phyloP scores from a whole-genome alignment of 2,329 filamentous ascomycete species.

The Fusarium pilosicola region DNA sequence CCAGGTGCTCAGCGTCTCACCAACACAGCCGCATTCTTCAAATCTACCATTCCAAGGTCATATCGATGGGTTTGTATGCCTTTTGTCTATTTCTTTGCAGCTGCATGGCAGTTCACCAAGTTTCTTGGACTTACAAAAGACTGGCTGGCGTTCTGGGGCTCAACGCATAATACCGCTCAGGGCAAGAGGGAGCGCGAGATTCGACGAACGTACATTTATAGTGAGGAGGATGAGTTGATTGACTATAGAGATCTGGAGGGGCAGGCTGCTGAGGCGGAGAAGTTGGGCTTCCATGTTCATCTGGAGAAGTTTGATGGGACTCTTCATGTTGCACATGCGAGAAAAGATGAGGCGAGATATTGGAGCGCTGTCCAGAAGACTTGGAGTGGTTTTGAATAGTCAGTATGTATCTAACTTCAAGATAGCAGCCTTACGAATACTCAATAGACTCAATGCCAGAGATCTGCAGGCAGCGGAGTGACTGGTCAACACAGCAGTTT shows the following conservation, averaged over 20 bases:
- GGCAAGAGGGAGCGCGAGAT: constrained; percentile 9
- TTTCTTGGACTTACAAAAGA: background rate
- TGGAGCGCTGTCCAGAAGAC: background rate
- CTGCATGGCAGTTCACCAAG: background rate
- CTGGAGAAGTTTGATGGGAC: constrained; percentile 15
- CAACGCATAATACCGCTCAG: constrained; percentile 6
- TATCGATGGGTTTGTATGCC: background rate
- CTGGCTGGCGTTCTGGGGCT: constrained; percentile 5
- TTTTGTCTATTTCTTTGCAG: background rate
- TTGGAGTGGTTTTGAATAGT: background rate
- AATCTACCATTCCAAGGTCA: background rate
- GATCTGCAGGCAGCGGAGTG: accelerated
- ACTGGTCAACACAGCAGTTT: background rate
- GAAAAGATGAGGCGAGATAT: constrained; percentile 7
- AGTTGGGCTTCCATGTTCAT: background rate
- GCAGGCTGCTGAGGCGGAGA: background rate
- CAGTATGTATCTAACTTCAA: background rate
- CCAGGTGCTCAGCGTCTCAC: background rate
- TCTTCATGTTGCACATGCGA: constrained; percentile 11
- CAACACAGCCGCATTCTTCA: background rate
- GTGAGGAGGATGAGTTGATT: constrained; percentile 4
- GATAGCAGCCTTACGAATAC: background rate
- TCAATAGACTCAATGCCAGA: background rate
- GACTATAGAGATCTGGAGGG: background rate
- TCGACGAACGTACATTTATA: constrained; percentile 23